Evolutionary conservation across 345 rosid species (phyloP).

Genomic region (Lagerstroemia speciosa): DNA sequence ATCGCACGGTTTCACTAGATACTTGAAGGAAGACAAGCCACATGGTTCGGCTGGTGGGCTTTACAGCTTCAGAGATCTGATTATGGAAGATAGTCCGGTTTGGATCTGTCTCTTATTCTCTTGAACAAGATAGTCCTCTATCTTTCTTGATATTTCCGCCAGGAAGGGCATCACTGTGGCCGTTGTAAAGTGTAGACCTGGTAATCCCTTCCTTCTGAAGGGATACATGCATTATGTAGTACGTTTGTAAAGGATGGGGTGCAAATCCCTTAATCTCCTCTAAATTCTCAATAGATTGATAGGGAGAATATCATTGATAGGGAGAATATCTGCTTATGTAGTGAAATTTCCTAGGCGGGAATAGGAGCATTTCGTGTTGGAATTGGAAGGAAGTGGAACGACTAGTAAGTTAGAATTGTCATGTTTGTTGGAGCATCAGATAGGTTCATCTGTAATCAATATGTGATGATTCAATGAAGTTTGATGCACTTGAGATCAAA

Average conservation of each 20-base stretch:
- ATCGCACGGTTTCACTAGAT: constrained; percentile 24
- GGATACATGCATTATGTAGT: constrained; percentile 1
- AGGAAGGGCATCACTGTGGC: background rate
- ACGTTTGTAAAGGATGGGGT: background rate
- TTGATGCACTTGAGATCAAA: background rate
- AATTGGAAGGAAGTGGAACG: no score
- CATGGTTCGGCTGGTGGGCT: constrained; percentile 94
- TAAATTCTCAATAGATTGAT: background rate
- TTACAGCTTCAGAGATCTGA: constrained; percentile 61
- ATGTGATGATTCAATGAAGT: background rate
- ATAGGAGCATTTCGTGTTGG: no score
- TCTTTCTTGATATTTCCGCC: constrained; percentile 2
- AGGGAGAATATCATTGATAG: background rate
- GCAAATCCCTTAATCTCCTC: background rate
- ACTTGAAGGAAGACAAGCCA: constrained; percentile 78
- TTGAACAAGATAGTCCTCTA: background rate
- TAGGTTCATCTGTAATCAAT: no score
- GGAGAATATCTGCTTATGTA: no score
- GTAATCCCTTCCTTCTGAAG: background rate
- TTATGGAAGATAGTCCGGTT: constrained; percentile 90
- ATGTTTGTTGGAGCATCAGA: no score
- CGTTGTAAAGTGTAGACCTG: background rate
- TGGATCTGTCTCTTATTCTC: constrained; percentile 10
- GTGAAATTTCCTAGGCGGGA: no score
- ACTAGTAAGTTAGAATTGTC: no score